Base-by-base conservation (phyloP, 257 asterid species). In the Linderniella brevidens region DNA sequence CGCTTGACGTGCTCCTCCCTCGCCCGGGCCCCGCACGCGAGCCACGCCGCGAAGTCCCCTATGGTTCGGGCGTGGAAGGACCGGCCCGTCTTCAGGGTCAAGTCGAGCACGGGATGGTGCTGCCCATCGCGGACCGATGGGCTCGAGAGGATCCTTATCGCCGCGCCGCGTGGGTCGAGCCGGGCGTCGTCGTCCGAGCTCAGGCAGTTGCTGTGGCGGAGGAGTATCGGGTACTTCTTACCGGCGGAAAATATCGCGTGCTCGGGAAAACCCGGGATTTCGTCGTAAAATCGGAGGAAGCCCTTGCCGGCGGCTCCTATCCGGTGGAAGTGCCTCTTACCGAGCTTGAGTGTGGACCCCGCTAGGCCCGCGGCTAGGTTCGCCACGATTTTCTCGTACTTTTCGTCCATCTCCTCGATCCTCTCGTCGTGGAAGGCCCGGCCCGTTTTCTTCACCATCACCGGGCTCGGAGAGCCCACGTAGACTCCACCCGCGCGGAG, bases 171-270 rank as follows among this genome's bases (percentile, higher is more conserved):
- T 8, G 80, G 82, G 45, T 79, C 86, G 3, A 66, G 61, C 1
- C 92, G 62, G 37, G 82, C 86, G 53, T 79, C 86, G 35, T 79
- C 86, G 44, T 79, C 86, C 4, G 82, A 68, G 72, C 86, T 79
- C 36, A 76, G 66, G 52, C 82, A 76, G 46, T 76, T 79, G 38
- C 86, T 79, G 41, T 79, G 86, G 49, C 86, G 75, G 15, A 79
- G 41, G 37, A 76, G 35, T 37, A 76, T 37, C 4, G 76, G 18
- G 41, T 70, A 79, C 0, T 13, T 56, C 51, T 58, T 62, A 29
- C 82, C 80, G 0, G 68, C 64, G 11, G 64, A 38, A 64, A 79
- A 76, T 52, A 76, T 68, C 41, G 53, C 36, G 35, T 79, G 86
- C 17, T 76, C 62, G 41, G 80, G 86, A 19, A 76, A 46, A 32